Evolutionary conservation across 2,329 filamentous ascomycete species (phyloP).

Genomic region (Orbilia oligospora): DNA sequence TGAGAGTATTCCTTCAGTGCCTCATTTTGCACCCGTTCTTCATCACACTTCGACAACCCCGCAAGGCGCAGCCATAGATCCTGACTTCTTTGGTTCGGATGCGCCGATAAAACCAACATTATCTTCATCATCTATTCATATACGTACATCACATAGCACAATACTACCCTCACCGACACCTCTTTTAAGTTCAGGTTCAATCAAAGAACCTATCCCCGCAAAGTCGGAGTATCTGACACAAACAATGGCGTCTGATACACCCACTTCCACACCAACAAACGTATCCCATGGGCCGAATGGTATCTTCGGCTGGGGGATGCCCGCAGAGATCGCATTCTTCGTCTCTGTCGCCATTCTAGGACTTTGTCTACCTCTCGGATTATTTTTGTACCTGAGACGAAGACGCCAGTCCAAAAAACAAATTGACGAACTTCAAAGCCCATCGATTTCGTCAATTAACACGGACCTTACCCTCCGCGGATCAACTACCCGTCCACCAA

Average conservation of each 20-base stretch:
- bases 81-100: slow-evolving; percentile 46
- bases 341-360: slow-evolving; percentile 44
- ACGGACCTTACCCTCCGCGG: slow-evolving; percentile 34
- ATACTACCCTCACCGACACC: neutral
- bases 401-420: slow-evolving; percentile 19
- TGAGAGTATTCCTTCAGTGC: slow-evolving; percentile 39
- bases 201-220: slow-evolving; percentile 50
- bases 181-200: neutral
- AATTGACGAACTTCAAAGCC: slow-evolving; percentile 10
- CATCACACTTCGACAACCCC: slow-evolving; percentile 24
- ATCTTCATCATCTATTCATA: slow-evolving; percentile 5
- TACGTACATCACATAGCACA: slow-evolving; percentile 15
- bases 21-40: slow-evolving; percentile 25
- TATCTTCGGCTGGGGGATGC: slow-evolving; percentile 48
- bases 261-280: slow-evolving; percentile 20
- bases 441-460: slow-evolving; percentile 24
- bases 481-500: slow-evolving; percentile 53
- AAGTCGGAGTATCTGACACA: slow-evolving; percentile 37
- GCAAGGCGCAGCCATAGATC: slow-evolving; percentile 37
- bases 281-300: slow-evolving; percentile 14
- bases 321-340: slow-evolving; percentile 47
- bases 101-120: slow-evolving; percentile 34
- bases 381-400: slow-evolving; percentile 41
- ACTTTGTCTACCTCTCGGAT: slow-evolving; percentile 36
- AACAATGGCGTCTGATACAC: slow-evolving; percentile 33